These are phyloP conservation scores for Nigrospora sphaerica DNA, from an alignment of 2,329 filamentous ascomycete species.

Conservation along the genomic window DNA sequence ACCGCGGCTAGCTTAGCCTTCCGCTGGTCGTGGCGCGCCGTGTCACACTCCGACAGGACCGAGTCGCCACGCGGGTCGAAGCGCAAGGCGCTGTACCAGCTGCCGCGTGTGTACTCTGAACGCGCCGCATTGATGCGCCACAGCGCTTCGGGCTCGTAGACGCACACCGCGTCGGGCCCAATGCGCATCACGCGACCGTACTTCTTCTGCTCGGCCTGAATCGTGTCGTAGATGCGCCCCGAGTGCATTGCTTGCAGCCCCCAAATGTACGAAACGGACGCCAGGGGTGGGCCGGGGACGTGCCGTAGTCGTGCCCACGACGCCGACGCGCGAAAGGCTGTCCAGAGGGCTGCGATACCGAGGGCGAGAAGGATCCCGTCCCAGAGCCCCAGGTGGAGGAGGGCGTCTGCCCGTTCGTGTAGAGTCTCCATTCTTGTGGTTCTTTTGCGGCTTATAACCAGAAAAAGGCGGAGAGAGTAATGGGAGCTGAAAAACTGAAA, in stretches of 20 bases:
- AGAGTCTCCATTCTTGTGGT: too few species aligned
- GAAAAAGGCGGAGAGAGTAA: too few species aligned
- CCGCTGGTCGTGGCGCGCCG: constrained; percentile 1
- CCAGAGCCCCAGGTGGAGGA: too few species aligned
- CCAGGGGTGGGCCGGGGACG: not conserved
- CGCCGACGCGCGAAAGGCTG: not conserved
- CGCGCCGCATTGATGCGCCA: constrained; percentile 2
- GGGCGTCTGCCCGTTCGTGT: too few species aligned
- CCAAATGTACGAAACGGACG: constrained; percentile 1
- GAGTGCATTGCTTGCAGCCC: not conserved
- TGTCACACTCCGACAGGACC: constrained; percentile 1
- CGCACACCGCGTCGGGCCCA: not conserved
- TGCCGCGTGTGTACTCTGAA: not conserved
- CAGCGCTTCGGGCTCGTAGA: constrained; percentile 1
- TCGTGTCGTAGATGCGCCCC: not conserved
- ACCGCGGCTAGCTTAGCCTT: constrained; percentile 1
- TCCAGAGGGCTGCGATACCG: not conserved
- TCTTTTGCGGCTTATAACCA: too few species aligned
- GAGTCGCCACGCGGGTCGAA: not conserved
- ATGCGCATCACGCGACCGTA: constrained; percentile 2
- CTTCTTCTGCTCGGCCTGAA: not conserved
- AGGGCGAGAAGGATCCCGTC: not conserved
- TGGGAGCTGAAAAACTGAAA: too few species aligned
- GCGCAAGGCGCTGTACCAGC: not conserved
- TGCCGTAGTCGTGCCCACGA: not conserved